Base-by-base conservation (phyloP, 345 rosid species). In the Tarenaya hassleriana region DNA sequence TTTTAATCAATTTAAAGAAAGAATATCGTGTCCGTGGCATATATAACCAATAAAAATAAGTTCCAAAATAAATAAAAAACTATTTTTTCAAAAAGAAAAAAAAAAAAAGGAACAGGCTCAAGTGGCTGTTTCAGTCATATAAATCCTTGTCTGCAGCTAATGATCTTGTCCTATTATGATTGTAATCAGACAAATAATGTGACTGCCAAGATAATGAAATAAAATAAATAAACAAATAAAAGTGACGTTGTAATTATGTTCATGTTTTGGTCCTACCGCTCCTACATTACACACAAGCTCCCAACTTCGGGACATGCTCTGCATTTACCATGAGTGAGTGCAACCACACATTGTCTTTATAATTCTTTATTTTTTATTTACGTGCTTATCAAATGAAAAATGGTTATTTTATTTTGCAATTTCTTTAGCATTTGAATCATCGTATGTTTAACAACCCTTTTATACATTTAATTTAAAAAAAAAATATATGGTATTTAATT, bases 121-220 rank as follows among this genome's bases (percentile, higher is more conserved):
- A 9, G 13, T 35, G 11, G 40, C 10, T 12, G 8, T 31, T 18
- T 2, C 21, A 35, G 39, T 20, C 11, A 8, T n/a, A 35, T 24
- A 45, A 47, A 39, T 43, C 18, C 21, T 3, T 54, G 50, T 4
- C 50, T 55, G 68, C 19, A 29, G 47, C 31, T 41, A 55, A 55
- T 63, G 56, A 55, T 63, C 17, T 63, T 63, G 68, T 63, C 67
- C 43, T 47, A 55, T 47, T n/a, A 62, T 62, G 37, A 62, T 54
- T 54, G 54, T 46, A 62, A 54, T 40, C 49, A 47, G 67, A 62
- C 67, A 62, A n/a, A 31, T 47, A 62, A 62, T 62, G 55, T 62
- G 67, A 54, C 67, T 46, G 48, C 67, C 17, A 54, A 29, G 2
- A 24, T 24, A 45, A 0, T 39, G 18, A 47, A 31, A 50, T 20